Evolutionary conservation across 108 stramenopile species (phyloP).

Genomic region (Cylindrotheca fusiformis): DNA sequence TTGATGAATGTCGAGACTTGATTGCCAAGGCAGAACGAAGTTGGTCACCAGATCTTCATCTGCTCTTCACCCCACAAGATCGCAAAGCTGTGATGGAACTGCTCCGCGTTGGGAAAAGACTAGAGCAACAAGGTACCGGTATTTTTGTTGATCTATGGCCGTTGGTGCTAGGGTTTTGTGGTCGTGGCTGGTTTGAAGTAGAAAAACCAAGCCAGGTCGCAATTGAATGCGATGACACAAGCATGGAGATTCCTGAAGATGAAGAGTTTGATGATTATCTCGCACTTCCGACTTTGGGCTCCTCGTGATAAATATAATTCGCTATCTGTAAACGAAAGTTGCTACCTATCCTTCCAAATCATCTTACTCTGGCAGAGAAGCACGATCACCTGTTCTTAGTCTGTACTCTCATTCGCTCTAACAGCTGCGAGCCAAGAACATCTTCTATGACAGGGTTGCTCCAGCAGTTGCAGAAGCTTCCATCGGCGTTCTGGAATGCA

Average conservation of each 20-base stretch:
- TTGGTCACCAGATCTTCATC: conserved; percentile 75
- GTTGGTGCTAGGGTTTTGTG: conserved; percentile 72
- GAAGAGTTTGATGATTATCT: conserved; percentile 9
- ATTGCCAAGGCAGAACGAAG: conserved; percentile 74
- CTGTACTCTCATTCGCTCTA: too few relatives aligned
- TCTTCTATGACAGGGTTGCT: conserved; percentile 19
- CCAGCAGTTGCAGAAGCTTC: conserved; percentile 71
- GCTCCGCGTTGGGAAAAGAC: conserved; percentile 73
- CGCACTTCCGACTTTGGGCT: not conserved
- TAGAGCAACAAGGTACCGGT: conserved; percentile 70
- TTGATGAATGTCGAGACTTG: conserved; percentile 70
- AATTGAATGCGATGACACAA: conserved; percentile 5
- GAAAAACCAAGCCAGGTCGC: not conserved
- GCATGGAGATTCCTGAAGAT: not conserved
- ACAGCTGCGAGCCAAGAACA: conserved; percentile 17
- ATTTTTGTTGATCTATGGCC: conserved; percentile 83
- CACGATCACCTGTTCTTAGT: too few relatives aligned
- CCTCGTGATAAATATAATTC: too few relatives aligned
- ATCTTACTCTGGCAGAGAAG: too few relatives aligned
- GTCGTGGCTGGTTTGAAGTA: conserved; percentile 83
- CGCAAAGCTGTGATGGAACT: conserved; percentile 70
- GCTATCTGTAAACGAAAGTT: too few relatives aligned
- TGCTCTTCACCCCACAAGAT: conserved; percentile 76
- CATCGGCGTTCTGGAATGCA: conserved; percentile 34
- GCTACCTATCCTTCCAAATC: too few relatives aligned